Conservation (phyloP, 2,329 filamentous ascomycete species). For the Talaromyces sp. region DNA sequence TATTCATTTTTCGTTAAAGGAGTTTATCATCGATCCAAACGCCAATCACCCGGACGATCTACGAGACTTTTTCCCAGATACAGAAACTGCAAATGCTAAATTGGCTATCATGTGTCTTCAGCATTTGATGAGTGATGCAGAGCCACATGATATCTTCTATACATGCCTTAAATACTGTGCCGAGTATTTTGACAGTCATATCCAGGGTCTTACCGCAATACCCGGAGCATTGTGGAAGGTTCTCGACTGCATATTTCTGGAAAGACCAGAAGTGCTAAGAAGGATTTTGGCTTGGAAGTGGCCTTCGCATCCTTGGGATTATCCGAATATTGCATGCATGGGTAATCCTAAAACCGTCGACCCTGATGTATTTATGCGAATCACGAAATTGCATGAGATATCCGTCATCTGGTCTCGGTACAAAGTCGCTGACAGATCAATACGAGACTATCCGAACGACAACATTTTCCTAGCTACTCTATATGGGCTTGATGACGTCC, state of each 20-base stretch:
- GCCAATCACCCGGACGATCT: conserved; percentile 13
- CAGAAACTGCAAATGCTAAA: conserved; percentile 13
- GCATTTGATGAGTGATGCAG: conserved; percentile 11
- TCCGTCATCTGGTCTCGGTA: conserved; percentile 17
- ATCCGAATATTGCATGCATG: conserved; percentile 6
- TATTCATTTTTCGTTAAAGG: conserved; percentile 20
- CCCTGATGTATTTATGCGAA: conserved; percentile 17
- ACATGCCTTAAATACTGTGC: conserved; percentile 11
- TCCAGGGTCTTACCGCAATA: conserved; percentile 5
- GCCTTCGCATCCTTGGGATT: background rate
- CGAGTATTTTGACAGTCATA: conserved; percentile 16
- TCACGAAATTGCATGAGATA: conserved; percentile 11
- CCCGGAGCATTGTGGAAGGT: conserved; percentile 11
- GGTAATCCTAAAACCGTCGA: conserved; percentile 14
- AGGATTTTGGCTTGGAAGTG: conserved; percentile 15
- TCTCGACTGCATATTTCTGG: conserved; percentile 15
- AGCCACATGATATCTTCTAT: background rate
- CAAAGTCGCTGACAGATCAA: background rate
- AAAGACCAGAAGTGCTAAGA: background rate
- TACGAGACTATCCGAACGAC: conserved; percentile 7
- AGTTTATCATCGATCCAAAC: conserved; percentile 7
- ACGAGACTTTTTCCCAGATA: conserved; percentile 4
- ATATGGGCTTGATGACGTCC: conserved; percentile 4
- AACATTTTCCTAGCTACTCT: conserved; percentile 5
- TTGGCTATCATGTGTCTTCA: conserved; percentile 19